These are phyloP conservation scores for Medicago truncatula DNA, from an alignment of 306 rosid genomes.

Conservation along the genomic window MtrunA17r5.0-ANR NC_053048.1:33625001-33625500, in stretches of 20 bases:
- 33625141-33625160: constrained; percentile 21
- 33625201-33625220: constrained; percentile 31
- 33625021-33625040: too few relatives aligned
- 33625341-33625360: not conserved
- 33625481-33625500: too few relatives aligned
- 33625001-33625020: too few relatives aligned
- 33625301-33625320: constrained; percentile 7
- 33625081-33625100: too few relatives aligned
- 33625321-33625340: constrained; percentile 44
- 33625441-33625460: not conserved
- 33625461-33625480: too few relatives aligned
- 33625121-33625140: constrained; percentile 1
- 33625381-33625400: constrained; percentile 37
- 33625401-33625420: constrained; percentile 20
- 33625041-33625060: too few relatives aligned
- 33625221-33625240: constrained; percentile 19
- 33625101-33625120: too few relatives aligned
- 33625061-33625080: too few relatives aligned
- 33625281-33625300: constrained; percentile 24
- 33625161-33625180: constrained; percentile 18
- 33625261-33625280: constrained; percentile 23
- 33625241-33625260: not conserved
- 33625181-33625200: constrained; percentile 41
- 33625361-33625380: constrained; percentile 43
- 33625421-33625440: not conserved